These are phyloP conservation scores for Tulasnella sp. DNA, from an alignment of 768 basidiomycete genomes.

Conservation along the genomic window DNA sequence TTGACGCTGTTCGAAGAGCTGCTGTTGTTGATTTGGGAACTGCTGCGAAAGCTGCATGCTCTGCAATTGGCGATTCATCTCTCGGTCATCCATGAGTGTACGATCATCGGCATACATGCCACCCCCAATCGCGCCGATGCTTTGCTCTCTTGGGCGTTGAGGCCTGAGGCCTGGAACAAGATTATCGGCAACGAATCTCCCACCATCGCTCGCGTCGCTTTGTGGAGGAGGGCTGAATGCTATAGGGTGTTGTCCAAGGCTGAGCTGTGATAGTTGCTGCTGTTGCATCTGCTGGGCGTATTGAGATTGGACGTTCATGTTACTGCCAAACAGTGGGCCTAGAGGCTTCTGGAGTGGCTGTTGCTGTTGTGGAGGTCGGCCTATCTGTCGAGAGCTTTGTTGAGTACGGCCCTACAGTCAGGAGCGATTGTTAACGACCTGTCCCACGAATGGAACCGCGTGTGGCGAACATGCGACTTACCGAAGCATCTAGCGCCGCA, in stretches of 20 bases:
- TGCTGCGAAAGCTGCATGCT: slow-evolving; percentile 45
- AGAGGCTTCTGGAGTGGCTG: background rate
- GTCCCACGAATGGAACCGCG: slow-evolving; percentile 17
- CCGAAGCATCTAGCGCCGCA: slow-evolving; percentile 69
- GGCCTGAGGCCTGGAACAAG: slow-evolving; percentile 75
- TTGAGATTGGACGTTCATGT: background rate
- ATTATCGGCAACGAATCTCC: slow-evolving; percentile 71
- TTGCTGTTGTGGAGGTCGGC: slow-evolving; percentile 2
- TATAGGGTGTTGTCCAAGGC: background rate
- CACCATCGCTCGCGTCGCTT: slow-evolving; percentile 37
- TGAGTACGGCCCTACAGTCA: slow-evolving; percentile 18
- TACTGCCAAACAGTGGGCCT: background rate
- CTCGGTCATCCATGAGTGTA: slow-evolving; percentile 37
- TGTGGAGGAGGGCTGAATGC: slow-evolving; percentile 2
- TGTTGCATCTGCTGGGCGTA: background rate
- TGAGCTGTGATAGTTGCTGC: slow-evolving; percentile 4
- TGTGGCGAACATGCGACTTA: slow-evolving; percentile 30
- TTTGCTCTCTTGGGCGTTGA: slow-evolving; percentile 34
- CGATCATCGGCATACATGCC: slow-evolving; percentile 28
- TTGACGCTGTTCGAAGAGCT: background rate
- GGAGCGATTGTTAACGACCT: slow-evolving; percentile 28
- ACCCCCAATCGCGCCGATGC: background rate
- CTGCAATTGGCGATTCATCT: slow-evolving; percentile 39
- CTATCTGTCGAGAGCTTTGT: background rate
- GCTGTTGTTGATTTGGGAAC: slow-evolving; percentile 36